phyloP scores from a whole-genome alignment of 306 rosid species.

The Dalbergia cochinchinensis region DNA sequence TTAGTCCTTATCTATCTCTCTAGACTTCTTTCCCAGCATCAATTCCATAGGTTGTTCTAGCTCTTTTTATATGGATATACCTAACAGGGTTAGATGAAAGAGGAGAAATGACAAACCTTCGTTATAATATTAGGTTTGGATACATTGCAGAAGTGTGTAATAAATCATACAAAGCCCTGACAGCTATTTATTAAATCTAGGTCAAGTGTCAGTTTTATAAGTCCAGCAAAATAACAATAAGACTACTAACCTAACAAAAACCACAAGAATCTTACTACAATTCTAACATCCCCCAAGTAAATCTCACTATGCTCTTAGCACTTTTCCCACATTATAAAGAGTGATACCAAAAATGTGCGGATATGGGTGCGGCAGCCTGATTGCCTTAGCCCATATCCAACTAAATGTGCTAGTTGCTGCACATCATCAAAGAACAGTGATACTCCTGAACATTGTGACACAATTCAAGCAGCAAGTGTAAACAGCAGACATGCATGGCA shows the following conservation, averaged over 20 bases:
- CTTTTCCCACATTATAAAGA: background rate
- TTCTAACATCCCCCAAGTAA: background rate
- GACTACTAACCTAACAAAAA: slow-evolving; percentile 2
- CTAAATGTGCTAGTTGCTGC: background rate
- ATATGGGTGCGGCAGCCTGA: background rate
- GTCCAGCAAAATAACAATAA: background rate
- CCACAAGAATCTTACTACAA: background rate
- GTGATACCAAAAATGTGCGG: background rate
- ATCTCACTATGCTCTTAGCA: background rate
- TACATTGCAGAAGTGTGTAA: background rate
- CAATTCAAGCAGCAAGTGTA: slow-evolving; percentile 23
- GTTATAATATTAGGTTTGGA: background rate
- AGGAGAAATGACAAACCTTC: background rate
- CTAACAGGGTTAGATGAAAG: background rate
- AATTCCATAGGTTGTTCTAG: background rate
- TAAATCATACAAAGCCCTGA: background rate
- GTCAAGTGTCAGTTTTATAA: background rate
- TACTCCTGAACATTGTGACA: background rate
- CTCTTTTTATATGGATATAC: background rate
- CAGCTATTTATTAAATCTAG: too few relatives aligned
- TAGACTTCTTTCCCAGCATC: background rate
- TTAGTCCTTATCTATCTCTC: too few relatives aligned
- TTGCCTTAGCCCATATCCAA: background rate
- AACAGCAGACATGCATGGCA: slow-evolving; percentile 33
- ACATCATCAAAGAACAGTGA: background rate